Evolutionary conservation across 2,329 filamentous ascomycete genomes (phyloP).

Genomic region (Penicillium psychrosexuale): DNA sequence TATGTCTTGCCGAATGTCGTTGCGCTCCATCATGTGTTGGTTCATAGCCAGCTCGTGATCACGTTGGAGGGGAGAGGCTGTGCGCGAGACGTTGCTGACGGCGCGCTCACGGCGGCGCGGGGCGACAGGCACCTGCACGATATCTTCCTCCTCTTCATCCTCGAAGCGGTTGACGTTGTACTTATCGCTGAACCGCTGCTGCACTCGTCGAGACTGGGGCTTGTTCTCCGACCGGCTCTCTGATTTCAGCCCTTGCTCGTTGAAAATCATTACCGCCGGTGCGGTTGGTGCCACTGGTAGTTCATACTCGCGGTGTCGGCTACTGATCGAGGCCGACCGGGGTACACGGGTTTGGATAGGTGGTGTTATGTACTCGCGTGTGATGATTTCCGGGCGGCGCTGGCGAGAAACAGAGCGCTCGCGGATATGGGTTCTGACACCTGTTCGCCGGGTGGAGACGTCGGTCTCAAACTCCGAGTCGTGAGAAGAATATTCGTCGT

Average conservation of each 20-base stretch:
- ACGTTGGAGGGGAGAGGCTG: slow-evolving; percentile 28
- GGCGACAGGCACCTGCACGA: neutral
- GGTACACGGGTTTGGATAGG: slow-evolving; percentile 28
- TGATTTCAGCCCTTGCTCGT: slow-evolving; percentile 32
- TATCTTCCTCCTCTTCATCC: slow-evolving; percentile 24
- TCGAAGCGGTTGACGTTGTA: slow-evolving; percentile 18
- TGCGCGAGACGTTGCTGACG: slow-evolving; percentile 24
- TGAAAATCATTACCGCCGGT: slow-evolving; percentile 33
- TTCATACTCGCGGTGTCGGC: slow-evolving; percentile 25
- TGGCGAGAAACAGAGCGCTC: slow-evolving; percentile 36
- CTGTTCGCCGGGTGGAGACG: slow-evolving; percentile 29
- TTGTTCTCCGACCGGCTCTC: slow-evolving; percentile 27
- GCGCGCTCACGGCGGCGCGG: slow-evolving; percentile 21
- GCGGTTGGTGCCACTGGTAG: neutral
- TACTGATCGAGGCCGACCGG: slow-evolving; percentile 38
- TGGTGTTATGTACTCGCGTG: slow-evolving; percentile 25
- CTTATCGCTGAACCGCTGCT: slow-evolving; percentile 18
- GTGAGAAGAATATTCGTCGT: slow-evolving; percentile 19
- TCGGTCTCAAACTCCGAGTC: slow-evolving; percentile 38
- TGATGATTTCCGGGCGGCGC: slow-evolving; percentile 23
- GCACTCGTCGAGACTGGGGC: slow-evolving; percentile 26
- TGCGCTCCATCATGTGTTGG: slow-evolving; percentile 35
- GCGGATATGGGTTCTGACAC: slow-evolving; percentile 21
- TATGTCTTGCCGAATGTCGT: slow-evolving; percentile 31
- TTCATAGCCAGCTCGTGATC: slow-evolving; percentile 36